Conservation (phyloP, 441 rosid species). For the Populus hybrid region DNA sequence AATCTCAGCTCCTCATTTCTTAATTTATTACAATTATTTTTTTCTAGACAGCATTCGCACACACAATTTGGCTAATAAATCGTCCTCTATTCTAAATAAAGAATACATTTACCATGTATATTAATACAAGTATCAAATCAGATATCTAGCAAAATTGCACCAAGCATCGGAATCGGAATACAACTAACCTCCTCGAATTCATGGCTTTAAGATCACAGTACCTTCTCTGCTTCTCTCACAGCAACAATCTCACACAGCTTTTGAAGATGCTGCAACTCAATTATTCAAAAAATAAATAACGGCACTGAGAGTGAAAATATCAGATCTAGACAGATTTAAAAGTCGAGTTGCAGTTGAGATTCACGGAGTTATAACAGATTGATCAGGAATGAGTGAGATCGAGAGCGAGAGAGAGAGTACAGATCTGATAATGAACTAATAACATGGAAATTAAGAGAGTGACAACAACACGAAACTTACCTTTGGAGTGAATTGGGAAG, state of each 20-base stretch:
- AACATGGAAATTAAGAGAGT: background rate
- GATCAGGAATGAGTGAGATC: background rate
- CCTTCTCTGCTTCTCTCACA: background rate
- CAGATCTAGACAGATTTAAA: background rate
- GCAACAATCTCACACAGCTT: background rate
- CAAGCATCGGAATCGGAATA: constrained; percentile 5
- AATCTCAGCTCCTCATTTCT: background rate
- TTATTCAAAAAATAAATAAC: background rate
- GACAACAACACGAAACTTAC: background rate
- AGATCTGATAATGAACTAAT: background rate
- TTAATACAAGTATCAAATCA: background rate
- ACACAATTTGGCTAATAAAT: background rate
- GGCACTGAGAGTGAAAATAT: background rate
- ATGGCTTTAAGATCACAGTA: constrained; percentile 7
- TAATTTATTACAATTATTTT: too few relatives aligned
- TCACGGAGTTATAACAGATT: background rate
- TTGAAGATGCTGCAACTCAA: background rate
- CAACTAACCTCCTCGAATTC: constrained; percentile 57
- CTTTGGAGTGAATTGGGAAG: background rate
- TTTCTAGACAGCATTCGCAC: background rate
- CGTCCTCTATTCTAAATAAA: background rate
- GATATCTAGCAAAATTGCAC: background rate
- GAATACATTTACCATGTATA: background rate
- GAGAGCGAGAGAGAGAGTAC: background rate
- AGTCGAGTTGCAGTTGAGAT: background rate